phyloP scores from a whole-genome alignment of 306 rosid genomes.

The Herpetospermum pedunculosum region DNA sequence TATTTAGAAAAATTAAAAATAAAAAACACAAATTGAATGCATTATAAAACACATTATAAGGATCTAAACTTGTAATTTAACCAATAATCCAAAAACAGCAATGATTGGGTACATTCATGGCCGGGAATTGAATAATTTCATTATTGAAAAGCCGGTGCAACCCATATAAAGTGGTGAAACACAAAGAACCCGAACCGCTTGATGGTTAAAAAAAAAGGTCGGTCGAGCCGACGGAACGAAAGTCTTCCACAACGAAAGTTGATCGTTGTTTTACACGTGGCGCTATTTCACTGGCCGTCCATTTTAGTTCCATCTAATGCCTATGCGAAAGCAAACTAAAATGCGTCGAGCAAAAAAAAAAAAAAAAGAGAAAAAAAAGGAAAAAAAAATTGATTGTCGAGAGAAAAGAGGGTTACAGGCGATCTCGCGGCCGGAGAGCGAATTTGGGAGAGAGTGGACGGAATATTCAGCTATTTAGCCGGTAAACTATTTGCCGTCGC shows the following conservation, averaged over 20 bases:
- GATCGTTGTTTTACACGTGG: conserved; percentile 2
- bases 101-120: background rate
- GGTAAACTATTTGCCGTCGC: conserved; percentile 7
- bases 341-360: background rate
- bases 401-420: conserved; percentile 21
- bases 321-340: conserved; percentile 2
- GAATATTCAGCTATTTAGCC: background rate
- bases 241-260: conserved; percentile 10
- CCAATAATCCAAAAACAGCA: too few species aligned
- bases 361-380: background rate
- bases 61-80: too few species aligned
- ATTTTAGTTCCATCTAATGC: conserved; percentile 4
- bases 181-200: conserved; percentile 7
- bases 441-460: conserved; percentile 13
- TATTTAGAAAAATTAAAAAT: too few species aligned
- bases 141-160: background rate
- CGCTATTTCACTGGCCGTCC: background rate
- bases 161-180: background rate
- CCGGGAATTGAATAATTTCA: too few species aligned
- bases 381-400: conserved; percentile 11
- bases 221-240: conserved; percentile 19
- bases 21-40: too few species aligned
- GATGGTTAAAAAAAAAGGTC: conserved; percentile 14
- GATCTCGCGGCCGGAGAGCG: conserved; percentile 13
- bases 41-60: too few species aligned